These are phyloP conservation scores for Sugiyamaella grinbergsii DNA, from an alignment of 1,139 yeast species.

Conservation along the genomic window DNA sequence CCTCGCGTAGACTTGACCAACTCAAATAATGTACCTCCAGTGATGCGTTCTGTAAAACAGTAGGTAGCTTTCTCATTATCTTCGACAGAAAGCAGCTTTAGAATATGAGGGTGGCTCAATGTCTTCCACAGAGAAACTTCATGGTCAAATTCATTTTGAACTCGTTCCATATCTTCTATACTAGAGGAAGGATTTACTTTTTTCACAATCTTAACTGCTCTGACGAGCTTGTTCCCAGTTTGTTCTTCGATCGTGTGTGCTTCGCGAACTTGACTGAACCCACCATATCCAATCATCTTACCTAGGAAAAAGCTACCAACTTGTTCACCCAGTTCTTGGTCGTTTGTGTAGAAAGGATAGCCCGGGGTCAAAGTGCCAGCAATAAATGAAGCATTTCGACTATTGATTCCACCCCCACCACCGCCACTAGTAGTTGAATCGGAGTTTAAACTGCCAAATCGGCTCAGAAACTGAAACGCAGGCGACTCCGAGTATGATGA, in stretches of 20 bases:
- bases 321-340: constrained; percentile 54
- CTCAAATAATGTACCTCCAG: constrained; percentile 83
- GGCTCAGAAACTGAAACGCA: constrained; percentile 46
- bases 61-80: constrained; percentile 67
- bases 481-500: constrained; percentile 41
- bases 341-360: neutral
- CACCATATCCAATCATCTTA: constrained; percentile 84
- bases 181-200: constrained; percentile 30
- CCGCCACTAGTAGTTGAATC: constrained; percentile 23
- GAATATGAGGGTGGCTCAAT: constrained; percentile 63
- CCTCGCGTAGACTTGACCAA: constrained; percentile 54
- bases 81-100: constrained; percentile 61
- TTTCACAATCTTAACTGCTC: constrained; percentile 79
- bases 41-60: constrained; percentile 69
- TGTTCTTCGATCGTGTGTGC: constrained; percentile 49
- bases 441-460: constrained; percentile 42
- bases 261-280: constrained; percentile 89
- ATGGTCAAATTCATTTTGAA: constrained; percentile 58
- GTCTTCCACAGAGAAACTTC: constrained; percentile 78
- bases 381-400: constrained; percentile 17
- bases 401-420: constrained; percentile 19
- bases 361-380: neutral
- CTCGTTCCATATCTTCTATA: constrained; percentile 38
- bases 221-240: constrained; percentile 46
- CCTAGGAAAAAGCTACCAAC: constrained; percentile 54